These are phyloP conservation scores for Fusarium guadeloupense DNA, from an alignment of 2,329 filamentous ascomycete species.

Conservation along the genomic window DNA sequence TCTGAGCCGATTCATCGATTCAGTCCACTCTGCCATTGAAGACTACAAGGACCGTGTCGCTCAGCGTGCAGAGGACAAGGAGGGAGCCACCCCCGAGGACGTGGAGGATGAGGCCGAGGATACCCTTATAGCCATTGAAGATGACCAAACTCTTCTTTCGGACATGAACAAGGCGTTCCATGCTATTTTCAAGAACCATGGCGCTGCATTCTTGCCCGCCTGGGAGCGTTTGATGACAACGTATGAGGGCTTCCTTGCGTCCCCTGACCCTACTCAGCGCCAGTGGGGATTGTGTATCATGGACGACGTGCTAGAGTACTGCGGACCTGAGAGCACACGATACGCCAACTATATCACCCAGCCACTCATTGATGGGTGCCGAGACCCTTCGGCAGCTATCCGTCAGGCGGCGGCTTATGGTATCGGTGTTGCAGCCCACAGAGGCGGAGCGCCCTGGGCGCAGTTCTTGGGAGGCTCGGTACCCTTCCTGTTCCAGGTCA, in stretches of 20 bases:
- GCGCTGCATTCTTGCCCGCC: constrained; percentile 80
- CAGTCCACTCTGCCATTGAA: constrained; percentile 83
- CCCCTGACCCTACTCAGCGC: constrained; percentile 85
- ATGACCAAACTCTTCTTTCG: constrained; percentile 93
- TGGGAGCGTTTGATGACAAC: constrained; percentile 89
- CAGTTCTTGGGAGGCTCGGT: constrained; percentile 85
- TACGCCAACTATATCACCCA: constrained; percentile 88
- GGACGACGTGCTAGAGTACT: constrained; percentile 98
- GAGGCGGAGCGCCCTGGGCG: constrained; percentile 86
- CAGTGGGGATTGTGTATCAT: constrained; percentile 99
- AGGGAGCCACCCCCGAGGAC: constrained; percentile 77
- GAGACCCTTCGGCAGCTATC: constrained; percentile 87
- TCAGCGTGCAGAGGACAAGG: constrained; percentile 83
- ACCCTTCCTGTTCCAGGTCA: constrained; percentile 85
- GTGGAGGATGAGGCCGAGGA: constrained; percentile 92
- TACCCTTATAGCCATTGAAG: constrained; percentile 88
- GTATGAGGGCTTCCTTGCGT: constrained; percentile 86
- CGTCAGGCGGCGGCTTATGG: constrained; percentile 96
- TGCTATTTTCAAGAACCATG: constrained; percentile 97
- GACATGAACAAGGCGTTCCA: constrained; percentile 99
- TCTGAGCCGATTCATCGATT: constrained; percentile 88
- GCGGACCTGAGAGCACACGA: constrained; percentile 84
- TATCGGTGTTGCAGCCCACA: constrained; percentile 93
- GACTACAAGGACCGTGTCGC: constrained; percentile 92
- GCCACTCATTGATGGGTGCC: constrained; percentile 86